Evolutionary conservation across 2,329 filamentous ascomycete species (phyloP), one percentile per base, ranked within the genome.

Genomic region (Pseudocercospora ulei): DNA sequence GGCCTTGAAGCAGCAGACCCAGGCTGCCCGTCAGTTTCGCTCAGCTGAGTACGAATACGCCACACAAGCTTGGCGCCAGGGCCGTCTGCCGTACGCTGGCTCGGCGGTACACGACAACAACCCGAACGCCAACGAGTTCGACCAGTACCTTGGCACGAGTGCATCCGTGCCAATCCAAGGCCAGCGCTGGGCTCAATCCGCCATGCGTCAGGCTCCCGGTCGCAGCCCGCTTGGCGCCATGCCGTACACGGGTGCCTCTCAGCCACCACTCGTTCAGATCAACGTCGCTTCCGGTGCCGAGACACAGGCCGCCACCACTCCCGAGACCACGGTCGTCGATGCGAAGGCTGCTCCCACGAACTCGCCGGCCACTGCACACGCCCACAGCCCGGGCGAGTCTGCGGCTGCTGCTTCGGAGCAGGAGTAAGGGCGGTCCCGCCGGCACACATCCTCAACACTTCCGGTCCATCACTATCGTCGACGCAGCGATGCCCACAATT

Each of bases 1-100:
- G 69, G 78, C 90, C 59, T 72, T 98, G 52, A 98, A 98, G 72
- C 82, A 90, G 49, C 82, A 95, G 59, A 96, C 88, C 26, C 86
- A 90, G 19, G 86, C 94, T 60, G 84, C 87, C 41, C 86, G 90
- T 45, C 85, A 93, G 57, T 96, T 94, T 66, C 84, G 90, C 43
- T 90, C 88, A 42, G 90, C 90, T 41, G 90, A 96, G 67, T 96
- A 96, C 65, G 67, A 59, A 50, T 47, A 54, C 48, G 49, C 57
- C 35, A 51, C 57, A 36, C 50, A 55, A 34, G 54, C 54, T 39
- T 54, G 53, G 55, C 53, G 55, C 39, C 57, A 56, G 36, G 55
- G 54, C 26, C 51, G 51, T 38, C 47, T 55, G 12, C 52, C 51
- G 31, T 51, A 49, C 35, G 47, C 48, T 27, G 51, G 52, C 25